phyloP scores from a whole-genome alignment of 139 green algal genomes.

The Volvox reticuliferus region DNA sequence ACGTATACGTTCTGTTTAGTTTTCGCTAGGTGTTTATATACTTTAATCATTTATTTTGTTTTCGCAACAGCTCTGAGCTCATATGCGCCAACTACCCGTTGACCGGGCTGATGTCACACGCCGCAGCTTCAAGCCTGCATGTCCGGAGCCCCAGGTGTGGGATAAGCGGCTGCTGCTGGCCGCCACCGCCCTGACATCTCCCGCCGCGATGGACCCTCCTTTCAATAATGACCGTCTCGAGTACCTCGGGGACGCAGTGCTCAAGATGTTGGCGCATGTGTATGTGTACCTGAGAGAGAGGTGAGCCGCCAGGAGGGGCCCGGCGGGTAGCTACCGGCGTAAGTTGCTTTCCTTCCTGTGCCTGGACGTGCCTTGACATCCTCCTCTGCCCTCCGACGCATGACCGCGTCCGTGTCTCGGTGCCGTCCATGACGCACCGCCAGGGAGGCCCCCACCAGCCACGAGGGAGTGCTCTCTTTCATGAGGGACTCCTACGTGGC shows the following conservation, averaged over 20 bases:
- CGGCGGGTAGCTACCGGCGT: too few species aligned
- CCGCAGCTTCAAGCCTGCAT: neutral
- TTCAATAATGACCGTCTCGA: conserved; percentile 40
- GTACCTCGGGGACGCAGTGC: conserved; percentile 39
- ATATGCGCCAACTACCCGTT: too few species aligned
- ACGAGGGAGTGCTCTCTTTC: conserved; percentile 42
- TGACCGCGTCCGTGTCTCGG: too few species aligned
- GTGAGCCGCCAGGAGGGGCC: neutral
- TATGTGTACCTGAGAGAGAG: conserved; percentile 42
- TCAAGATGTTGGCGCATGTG: conserved; percentile 31
- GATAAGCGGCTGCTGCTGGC: neutral
- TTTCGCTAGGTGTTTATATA: too few species aligned
- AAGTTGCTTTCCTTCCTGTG: too few species aligned
- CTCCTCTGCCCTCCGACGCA: neutral
- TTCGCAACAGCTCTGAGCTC: too few species aligned
- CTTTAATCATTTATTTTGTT: too few species aligned
- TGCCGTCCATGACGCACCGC: neutral
- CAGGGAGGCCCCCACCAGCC: conserved; percentile 25
- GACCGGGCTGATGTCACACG: too few species aligned
- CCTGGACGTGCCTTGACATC: neutral
- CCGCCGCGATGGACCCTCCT: neutral
- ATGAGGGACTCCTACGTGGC: conserved; percentile 33
- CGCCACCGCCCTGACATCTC: neutral
- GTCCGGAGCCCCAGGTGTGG: neutral
- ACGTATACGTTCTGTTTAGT: too few species aligned